Evolutionary conservation across 371 early-diverging fungal species (phyloP), one percentile per base, ranked within the genome.

Genomic region (Mucor lusitanicus): DNA sequence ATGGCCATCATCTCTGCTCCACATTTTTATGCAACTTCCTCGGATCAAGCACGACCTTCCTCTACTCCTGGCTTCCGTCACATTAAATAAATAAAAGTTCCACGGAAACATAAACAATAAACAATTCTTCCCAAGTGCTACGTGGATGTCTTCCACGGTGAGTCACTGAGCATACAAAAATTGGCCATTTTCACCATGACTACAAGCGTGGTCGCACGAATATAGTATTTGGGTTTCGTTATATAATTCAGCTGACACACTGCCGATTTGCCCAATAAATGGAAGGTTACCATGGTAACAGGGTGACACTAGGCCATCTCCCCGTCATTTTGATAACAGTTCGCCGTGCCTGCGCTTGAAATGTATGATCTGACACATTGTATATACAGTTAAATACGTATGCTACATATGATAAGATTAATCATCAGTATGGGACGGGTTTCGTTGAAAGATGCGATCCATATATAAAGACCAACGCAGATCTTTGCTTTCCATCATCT

Each of bases 361-460:
- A 56, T 32, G 30, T 32, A 56, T 32, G 56, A 32, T 56, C 56
- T 56, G 56, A 56, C 56, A 56, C 33, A 32, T 56, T 56, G 56
- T 30, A 17, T 40, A 40, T 40, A 40, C 12, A 35, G 7, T 6
- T 30, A 3, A 30, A 33, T 33, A 33, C 8, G 33, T 33, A 33
- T 33, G 33, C 4, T 17, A 6, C 40, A 11, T 7, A 32, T 19
- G 6, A 32, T 56, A 30, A n/a, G 56, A 56, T 56, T 56, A 56
- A 32, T 56, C 56, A 56, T 56, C 56, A 32, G n/a, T 56, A 27
- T 25, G 56, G 56, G 56, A 56, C 56, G 56, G 55, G 17, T 56
- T 56, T 19, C 27, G 27, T 4, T 32, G 6, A 6, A 19, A n/a
- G 15, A 33, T 28, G 40, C 5, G 4, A 13, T 5, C 3, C 1